Percentiles rank a stretch among this genome's conserved stretches.
These are phyloP conservation scores for Metschnikowia henanensis DNA, from an alignment of 805 yeast species.

Conservation along the genomic window DNA sequence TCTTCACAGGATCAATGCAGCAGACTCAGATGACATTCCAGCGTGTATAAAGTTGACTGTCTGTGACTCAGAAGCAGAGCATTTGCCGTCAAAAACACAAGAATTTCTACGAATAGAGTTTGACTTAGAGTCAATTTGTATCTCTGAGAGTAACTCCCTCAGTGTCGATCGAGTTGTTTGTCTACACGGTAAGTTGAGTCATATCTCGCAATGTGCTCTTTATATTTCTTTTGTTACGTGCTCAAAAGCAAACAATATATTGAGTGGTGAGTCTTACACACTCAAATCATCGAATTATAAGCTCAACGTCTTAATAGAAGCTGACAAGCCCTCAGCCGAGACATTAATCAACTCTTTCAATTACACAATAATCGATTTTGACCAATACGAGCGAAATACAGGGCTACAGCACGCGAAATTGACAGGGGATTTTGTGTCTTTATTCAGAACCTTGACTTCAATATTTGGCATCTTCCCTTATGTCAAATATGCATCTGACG, in stretches of 20 bases:
- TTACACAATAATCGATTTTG: conserved; percentile 7
- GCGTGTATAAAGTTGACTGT: conserved; percentile 21
- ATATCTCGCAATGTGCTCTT: conserved; percentile 25
- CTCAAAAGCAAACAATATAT: conserved; percentile 28
- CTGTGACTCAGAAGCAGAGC: conserved; percentile 27
- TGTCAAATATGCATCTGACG: conserved; percentile 10
- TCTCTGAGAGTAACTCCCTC: conserved; percentile 25
- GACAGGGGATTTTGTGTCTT: conserved; percentile 14
- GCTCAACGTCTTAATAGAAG: conserved; percentile 15
- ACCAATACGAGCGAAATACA: conserved; percentile 10
- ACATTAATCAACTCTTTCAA: conserved; percentile 4
- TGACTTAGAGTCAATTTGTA: conserved; percentile 19
- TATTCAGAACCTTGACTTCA: conserved; percentile 13
- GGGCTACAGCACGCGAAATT: conserved; percentile 11
- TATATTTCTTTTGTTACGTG: conserved; percentile 27
- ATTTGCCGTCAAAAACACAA: conserved; percentile 18
- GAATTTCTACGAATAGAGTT: conserved; percentile 23
- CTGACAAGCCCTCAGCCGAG: conserved; percentile 6
- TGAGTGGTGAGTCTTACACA: conserved; percentile 25
- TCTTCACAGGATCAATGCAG: conserved; percentile 20
- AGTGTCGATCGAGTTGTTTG: conserved; percentile 32
- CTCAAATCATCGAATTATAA: conserved; percentile 34
- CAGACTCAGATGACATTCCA: conserved; percentile 5
- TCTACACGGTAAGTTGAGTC: conserved; percentile 26
- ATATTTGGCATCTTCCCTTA: conserved; percentile 6